phyloP scores from a whole-genome alignment of 352 stramenopile species.

The Globisporangium camurandrum region DNA sequence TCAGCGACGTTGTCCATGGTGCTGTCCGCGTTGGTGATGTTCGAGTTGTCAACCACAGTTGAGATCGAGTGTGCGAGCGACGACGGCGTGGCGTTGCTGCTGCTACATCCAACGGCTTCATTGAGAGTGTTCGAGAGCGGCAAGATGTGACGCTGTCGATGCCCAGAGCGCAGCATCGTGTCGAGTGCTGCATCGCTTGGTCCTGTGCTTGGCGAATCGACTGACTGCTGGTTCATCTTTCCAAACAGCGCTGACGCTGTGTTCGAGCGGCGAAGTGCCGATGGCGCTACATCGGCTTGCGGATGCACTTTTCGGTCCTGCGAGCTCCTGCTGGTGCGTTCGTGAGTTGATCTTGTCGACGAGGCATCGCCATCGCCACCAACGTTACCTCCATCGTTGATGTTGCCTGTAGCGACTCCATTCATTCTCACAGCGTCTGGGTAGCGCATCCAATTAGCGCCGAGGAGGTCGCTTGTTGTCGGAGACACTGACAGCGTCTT shows the following conservation, averaged over 20 bases:
- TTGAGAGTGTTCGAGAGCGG: too few relatives aligned
- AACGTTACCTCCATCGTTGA: background rate
- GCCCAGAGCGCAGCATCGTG: too few relatives aligned
- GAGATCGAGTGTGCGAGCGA: too few relatives aligned
- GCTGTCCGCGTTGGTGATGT: constrained; percentile 14
- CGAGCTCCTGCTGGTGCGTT: background rate
- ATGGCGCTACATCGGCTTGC: background rate
- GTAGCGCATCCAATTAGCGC: background rate
- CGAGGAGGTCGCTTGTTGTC: background rate
- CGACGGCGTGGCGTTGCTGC: too few relatives aligned
- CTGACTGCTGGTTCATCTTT: background rate
- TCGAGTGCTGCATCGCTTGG: too few relatives aligned
- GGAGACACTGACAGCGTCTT: background rate
- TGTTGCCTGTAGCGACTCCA: background rate
- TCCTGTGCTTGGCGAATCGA: too few relatives aligned
- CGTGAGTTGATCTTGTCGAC: background rate
- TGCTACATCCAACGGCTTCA: too few relatives aligned
- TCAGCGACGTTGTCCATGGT: constrained; percentile 21
- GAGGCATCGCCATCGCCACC: too few relatives aligned
- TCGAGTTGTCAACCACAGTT: too few relatives aligned
- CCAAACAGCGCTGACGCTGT: too few relatives aligned
- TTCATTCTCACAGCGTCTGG: too few relatives aligned
- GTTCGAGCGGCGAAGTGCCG: background rate
- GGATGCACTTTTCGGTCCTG: background rate
- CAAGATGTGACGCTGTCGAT: too few relatives aligned